Percentiles rank a stretch among this genome's conserved stretches.
Conservation (phyloP, 192 early-diverging fungal species). For the Allomyces javanicus region DNA sequence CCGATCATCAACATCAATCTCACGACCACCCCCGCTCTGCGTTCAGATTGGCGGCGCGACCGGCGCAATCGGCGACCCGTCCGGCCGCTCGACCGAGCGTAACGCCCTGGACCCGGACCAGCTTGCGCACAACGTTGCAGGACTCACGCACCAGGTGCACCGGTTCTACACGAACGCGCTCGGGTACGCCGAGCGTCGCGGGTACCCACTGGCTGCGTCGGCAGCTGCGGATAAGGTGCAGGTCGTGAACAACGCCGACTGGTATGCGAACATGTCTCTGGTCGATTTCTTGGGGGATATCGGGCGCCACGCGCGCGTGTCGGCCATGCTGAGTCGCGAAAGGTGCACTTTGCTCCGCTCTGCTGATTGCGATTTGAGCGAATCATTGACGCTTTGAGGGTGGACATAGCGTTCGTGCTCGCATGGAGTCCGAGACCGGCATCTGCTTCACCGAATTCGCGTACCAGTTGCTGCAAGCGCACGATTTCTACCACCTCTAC, state of each 20-base stretch:
- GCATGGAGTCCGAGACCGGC: conserved; percentile 57
- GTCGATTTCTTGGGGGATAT: conserved; percentile 57
- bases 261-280: conserved; percentile 52
- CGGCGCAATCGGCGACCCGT: conserved; percentile 81
- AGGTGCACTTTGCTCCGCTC: conserved; percentile 18
- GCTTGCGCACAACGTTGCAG: conserved; percentile 37
- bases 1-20: neutral
- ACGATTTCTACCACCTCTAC: conserved; percentile 78
- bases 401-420: conserved; percentile 4
- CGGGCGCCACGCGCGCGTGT: conserved; percentile 60
- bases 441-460: conserved; percentile 93
- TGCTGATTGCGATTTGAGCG: too few relatives aligned
- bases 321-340: conserved; percentile 68
- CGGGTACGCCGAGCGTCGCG: conserved; percentile 17
- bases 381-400: too few relatives aligned
- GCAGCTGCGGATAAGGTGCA: conserved; percentile 11
- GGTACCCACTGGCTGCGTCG: conserved; percentile 6
- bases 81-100: conserved; percentile 65
- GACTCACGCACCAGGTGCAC: conserved; percentile 50
- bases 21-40: too few relatives aligned
- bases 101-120: conserved; percentile 32
- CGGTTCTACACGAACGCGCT: conserved; percentile 42
- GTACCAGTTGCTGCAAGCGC: conserved; percentile 86
- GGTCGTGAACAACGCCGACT: conserved; percentile 61
- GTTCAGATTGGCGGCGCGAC: conserved; percentile 66